phyloP scores from a whole-genome alignment of 192 early-diverging fungal genomes.

The Coemansia sp. region DNA sequence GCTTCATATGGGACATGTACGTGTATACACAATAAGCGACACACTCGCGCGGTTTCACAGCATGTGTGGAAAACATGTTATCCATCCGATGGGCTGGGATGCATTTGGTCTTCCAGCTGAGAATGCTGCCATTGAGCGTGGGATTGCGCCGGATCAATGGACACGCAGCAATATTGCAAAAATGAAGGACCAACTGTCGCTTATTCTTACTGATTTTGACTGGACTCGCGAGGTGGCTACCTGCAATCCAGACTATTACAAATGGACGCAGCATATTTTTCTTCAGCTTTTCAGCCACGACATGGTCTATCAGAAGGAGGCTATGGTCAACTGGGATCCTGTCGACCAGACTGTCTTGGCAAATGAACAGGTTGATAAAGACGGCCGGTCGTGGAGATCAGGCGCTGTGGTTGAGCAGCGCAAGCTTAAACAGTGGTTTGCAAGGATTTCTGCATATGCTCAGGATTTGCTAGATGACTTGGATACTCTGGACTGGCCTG shows the following conservation, averaged over 20 bases:
- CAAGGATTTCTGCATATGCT: conserved; percentile 81
- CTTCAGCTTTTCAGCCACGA: conserved; percentile 71
- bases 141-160: conserved; percentile 77
- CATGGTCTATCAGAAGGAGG: conserved; percentile 85
- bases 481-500: conserved; percentile 81
- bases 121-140: conserved; percentile 89
- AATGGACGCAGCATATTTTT: conserved; percentile 93
- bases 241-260: conserved; percentile 84
- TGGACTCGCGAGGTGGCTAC: conserved; percentile 91
- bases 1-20: conserved; percentile 94
- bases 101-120: conserved; percentile 98
- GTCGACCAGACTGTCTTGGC: conserved; percentile 92
- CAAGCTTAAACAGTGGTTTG: conserved; percentile 90
- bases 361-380: conserved; percentile 90
- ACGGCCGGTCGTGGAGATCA: conserved; percentile 86
- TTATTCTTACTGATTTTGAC: conserved; percentile 80
- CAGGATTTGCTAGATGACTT: conserved; percentile 79
- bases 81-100: conserved; percentile 97
- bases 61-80: conserved; percentile 73
- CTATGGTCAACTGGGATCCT: conserved; percentile 96
- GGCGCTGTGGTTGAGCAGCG: conserved; percentile 87
- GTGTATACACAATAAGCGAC: conserved; percentile 95
- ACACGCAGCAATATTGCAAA: conserved; percentile 74
- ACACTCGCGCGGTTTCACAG: conserved; percentile 73
- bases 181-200: conserved; percentile 81